Conservation (phyloP, 352 stramenopile genomes). For the Phytophthora idaei region DNA sequence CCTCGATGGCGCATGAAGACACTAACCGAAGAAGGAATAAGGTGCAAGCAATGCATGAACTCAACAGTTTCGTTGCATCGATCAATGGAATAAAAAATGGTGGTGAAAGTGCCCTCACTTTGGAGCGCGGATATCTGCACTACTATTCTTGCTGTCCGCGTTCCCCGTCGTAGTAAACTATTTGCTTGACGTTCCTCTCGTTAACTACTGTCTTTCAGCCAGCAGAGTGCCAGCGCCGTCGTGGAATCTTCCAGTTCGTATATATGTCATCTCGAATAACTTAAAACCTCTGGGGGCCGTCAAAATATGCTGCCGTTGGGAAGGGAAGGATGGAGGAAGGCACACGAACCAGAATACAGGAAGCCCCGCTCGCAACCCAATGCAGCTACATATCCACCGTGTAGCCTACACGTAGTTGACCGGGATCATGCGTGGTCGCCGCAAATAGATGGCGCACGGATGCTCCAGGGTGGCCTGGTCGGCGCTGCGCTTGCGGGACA, state of each 20-base stretch:
- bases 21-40: too few relatives aligned
- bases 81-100: slow-evolving; percentile 28
- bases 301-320: too few relatives aligned
- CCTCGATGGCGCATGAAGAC: too few relatives aligned
- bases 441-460: slow-evolving; percentile 51
- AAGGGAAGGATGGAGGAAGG: neutral
- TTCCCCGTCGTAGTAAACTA: slow-evolving; percentile 2
- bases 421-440: slow-evolving; percentile 69
- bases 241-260: slow-evolving; percentile 21
- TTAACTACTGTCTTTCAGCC: slow-evolving; percentile 23
- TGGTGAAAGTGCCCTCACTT: slow-evolving; percentile 1
- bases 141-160: neutral
- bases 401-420: slow-evolving; percentile 71
- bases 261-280: too few relatives aligned
- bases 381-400: too few relatives aligned
- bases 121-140: slow-evolving; percentile 3
- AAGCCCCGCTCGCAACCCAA: slow-evolving; percentile 2
- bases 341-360: neutral
- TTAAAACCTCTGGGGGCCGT: too few relatives aligned
- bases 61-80: slow-evolving; percentile 15
- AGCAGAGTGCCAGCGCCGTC: slow-evolving; percentile 10
- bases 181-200: slow-evolving; percentile 19
- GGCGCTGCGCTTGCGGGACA: slow-evolving; percentile 46
- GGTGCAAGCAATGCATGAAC: neutral
- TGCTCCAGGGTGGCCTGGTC: slow-evolving; percentile 51